Base-by-base conservation (phyloP, 2,329 filamentous ascomycete genomes). In the Escovopsis sp. region DNA sequence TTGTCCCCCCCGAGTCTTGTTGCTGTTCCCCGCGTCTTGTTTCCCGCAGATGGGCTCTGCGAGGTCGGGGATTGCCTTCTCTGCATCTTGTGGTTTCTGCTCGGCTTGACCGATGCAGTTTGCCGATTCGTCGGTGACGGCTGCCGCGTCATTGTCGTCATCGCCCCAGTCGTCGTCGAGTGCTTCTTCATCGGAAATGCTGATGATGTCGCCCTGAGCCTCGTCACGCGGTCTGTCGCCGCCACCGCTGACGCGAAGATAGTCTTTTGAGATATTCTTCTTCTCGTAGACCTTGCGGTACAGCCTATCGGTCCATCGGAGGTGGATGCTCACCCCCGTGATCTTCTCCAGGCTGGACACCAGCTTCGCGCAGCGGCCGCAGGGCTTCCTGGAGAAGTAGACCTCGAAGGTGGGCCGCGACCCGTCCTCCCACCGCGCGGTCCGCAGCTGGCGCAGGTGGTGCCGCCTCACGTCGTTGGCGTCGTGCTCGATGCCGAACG, bases 331-430 rank as follows among this genome's bases (percentile, higher is more conserved):
- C 0, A 61, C 41, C 0, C 59, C 59, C 2, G 59, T 61, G 0
- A 51, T 41, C 3, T 46, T 44, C 15, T 53, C 44, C 0, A 64
- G 52, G 6, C 39, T 45, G 3, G 34, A 26, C 1, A 59, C 50
- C 5, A 62, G 52, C 2, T n/a, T 32, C 0, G 46, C 48, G 43
- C 61, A 64, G 0, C 46, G 45, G 0, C 2, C 6, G 38, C 61
- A 64, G n/a, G 58, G 53, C 33, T 53, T 57, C 4, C 60, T 46
- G 1, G 60, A 63, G 9, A 63, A 60, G 46, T 57, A 59, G 0
- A 64, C 52, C 28, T 63, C 60, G 18, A 64, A 53, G 0, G 41
- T 26, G 0, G 58, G 59, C 2, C 46, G 47, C 0, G 51, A 46
- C 8, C 53, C 57, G 35, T 58, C 51, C 2, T 48, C 47, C 55